Conservation (phyloP, 225 moss, liverwort and hornwort species). For the Antitrichia curtipendula region DNA sequence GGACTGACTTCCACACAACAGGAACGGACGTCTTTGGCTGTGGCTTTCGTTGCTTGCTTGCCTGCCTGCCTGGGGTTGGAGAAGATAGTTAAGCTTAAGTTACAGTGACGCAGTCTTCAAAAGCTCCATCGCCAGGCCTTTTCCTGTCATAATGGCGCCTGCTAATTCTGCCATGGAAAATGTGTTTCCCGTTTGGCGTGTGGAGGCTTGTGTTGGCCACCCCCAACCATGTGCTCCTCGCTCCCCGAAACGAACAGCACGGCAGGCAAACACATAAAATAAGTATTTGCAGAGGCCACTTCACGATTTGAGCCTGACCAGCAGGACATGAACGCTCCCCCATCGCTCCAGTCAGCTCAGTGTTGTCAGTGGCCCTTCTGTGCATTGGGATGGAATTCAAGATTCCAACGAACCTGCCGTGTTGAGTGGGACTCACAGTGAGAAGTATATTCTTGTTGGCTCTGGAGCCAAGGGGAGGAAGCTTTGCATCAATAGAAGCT, state of each 20-base stretch:
- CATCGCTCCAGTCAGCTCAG: background rate
- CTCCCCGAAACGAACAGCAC: background rate
- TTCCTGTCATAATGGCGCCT: background rate
- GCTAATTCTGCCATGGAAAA: background rate
- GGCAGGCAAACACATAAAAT: background rate
- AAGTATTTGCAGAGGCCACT: background rate
- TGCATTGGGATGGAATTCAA: background rate
- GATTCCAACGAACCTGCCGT: background rate
- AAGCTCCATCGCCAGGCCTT: background rate
- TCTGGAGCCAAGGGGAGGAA: background rate
- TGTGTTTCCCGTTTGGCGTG: slow-evolving; percentile 1
- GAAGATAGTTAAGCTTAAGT: background rate
- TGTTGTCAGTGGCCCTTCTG: background rate
- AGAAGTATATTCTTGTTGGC: background rate
- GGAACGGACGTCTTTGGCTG: background rate
- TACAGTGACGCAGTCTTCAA: background rate
- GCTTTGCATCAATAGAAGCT: background rate
- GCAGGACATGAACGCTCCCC: background rate
- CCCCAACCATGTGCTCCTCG: background rate
- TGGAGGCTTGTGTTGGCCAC: background rate
- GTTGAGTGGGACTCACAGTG: background rate
- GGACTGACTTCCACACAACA: background rate
- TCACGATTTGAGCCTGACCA: background rate
- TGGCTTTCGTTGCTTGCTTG: background rate
- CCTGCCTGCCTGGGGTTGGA: background rate